phyloP scores from a whole-genome alignment of 2,329 filamentous ascomycete species.

The Colletotrichum tanaceti region DNA sequence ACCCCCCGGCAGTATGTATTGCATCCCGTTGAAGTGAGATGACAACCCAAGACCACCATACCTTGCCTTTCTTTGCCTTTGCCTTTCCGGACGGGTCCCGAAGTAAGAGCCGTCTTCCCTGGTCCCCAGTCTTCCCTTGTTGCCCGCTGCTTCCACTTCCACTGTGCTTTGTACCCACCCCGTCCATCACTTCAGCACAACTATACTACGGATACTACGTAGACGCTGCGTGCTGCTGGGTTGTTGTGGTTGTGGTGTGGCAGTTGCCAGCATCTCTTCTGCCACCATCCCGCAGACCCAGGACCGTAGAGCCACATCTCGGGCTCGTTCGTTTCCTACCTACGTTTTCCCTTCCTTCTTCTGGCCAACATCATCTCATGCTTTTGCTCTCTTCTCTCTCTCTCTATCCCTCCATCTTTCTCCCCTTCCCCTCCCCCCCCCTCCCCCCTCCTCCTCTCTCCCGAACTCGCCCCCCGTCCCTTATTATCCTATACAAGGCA shows the following conservation, averaged over 20 bases:
- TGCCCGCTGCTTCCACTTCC: constrained; percentile 42
- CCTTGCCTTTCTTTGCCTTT: constrained; percentile 46
- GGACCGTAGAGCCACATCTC: constrained; percentile 29
- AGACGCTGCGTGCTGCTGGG: constrained; percentile 21
- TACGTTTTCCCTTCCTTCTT: constrained; percentile 23
- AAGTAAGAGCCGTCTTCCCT: constrained; percentile 23
- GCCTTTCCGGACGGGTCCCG: constrained; percentile 18
- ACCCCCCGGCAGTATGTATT: constrained; percentile 47
- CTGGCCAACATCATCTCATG: constrained; percentile 15
- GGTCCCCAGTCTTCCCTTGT: constrained; percentile 42
- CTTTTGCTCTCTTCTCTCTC: constrained; percentile 6
- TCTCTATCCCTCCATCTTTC: neutral
- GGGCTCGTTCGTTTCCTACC: constrained; percentile 25
- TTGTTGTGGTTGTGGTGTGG: neutral
- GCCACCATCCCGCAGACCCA: constrained; percentile 21
- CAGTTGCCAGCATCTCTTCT: constrained; percentile 25
- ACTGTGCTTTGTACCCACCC: constrained; percentile 34
- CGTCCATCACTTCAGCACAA: neutral
- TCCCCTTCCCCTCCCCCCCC: no score
- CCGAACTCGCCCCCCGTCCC: no score
- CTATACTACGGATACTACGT: no score
- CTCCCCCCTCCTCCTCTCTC: no score
- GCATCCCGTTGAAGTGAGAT: constrained; percentile 48
- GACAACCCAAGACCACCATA: constrained; percentile 46
- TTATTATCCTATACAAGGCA: no score